phyloP scores from a whole-genome alignment of 306 rosid genomes.

The Acmispon strigosus region DNA sequence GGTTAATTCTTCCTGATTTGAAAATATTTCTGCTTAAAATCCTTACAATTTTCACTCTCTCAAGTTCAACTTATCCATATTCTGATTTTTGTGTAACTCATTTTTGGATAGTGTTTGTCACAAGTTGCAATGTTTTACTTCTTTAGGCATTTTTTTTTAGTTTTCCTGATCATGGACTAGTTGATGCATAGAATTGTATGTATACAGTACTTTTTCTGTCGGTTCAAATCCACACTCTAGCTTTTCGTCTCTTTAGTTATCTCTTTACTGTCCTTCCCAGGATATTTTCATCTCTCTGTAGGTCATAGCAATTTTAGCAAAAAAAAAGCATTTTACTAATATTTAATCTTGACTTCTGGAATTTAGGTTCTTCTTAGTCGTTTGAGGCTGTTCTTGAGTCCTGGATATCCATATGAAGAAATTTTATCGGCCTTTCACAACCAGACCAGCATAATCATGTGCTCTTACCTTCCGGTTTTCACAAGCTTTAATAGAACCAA shows the following conservation, averaged over 20 bases:
- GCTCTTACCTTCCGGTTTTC: slow-evolving; percentile 89
- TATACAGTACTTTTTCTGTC: neutral
- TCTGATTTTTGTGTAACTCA: neutral
- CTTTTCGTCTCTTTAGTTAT: neutral
- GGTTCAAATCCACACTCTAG: no score
- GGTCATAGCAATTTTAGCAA: neutral
- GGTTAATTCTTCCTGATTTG: neutral
- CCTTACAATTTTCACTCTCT: neutral
- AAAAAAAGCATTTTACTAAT: slow-evolving; percentile 1
- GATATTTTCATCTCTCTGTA: neutral
- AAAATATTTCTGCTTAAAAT: neutral
- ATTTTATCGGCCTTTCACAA: slow-evolving; percentile 89
- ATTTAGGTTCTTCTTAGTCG: slow-evolving; percentile 91
- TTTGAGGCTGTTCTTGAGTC: slow-evolving; percentile 95
- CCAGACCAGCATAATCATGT: slow-evolving; percentile 91
- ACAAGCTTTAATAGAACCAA: slow-evolving; percentile 86
- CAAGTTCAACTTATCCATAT: neutral
- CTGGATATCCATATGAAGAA: slow-evolving; percentile 98
- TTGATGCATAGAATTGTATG: neutral
- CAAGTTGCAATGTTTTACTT: neutral
- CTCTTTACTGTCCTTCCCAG: neutral
- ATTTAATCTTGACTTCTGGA: slow-evolving; percentile 15
- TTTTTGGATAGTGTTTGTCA: neutral
- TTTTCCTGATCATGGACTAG: neutral
- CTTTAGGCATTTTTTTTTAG: neutral